These are phyloP conservation scores for Gossypium ekmanianum DNA, from an alignment of 345 rosid species.

Conservation along the genomic window DNA sequence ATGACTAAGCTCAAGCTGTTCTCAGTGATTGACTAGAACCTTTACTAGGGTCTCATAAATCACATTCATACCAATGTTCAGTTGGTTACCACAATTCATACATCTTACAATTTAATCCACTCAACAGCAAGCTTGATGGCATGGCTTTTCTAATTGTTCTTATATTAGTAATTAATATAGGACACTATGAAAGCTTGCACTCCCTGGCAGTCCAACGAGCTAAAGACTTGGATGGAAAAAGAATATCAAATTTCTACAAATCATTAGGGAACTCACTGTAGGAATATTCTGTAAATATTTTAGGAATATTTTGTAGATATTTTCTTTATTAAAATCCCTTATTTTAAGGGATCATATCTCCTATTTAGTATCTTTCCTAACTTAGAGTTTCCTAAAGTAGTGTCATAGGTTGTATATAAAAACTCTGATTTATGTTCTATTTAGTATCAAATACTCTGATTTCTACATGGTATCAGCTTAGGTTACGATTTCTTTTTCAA, in stretches of 20 bases:
- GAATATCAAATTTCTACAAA: constrained; percentile 1
- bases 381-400: too few relatives aligned
- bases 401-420: too few relatives aligned
- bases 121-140: not conserved
- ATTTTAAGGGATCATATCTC: too few relatives aligned
- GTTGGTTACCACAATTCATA: not conserved
- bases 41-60: not conserved
- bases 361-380: too few relatives aligned
- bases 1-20: not conserved
- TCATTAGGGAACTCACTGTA: constrained; percentile 36
- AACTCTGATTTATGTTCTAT: too few relatives aligned
- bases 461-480: too few relatives aligned
- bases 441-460: too few relatives aligned
- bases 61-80: not conserved
- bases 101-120: not conserved
- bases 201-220: not conserved
- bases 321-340: too few relatives aligned
- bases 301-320: too few relatives aligned
- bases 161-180: not conserved
- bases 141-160: not conserved
- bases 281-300: too few relatives aligned
- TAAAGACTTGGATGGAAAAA: constrained; percentile 6
- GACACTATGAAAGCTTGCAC: not conserved
- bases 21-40: not conserved
- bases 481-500: too few relatives aligned